Percentiles rank a stretch among this genome's conserved stretches.
phyloP scores from a whole-genome alignment of 1,284 basidiomycete genomes.

The Gymnopus androsaceus region DNA sequence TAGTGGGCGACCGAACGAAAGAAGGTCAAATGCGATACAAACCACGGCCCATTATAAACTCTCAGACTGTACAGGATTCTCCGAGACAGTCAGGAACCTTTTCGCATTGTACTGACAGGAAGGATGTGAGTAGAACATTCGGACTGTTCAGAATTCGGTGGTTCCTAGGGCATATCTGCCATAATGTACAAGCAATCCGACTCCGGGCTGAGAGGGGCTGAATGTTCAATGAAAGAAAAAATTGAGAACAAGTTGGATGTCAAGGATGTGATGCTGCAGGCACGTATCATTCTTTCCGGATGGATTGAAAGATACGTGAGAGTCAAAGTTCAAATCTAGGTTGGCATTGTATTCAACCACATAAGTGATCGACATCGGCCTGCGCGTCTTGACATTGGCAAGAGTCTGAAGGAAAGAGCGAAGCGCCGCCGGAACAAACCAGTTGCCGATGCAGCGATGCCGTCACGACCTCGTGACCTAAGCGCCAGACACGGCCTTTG shows the following conservation, averaged over 20 bases:
- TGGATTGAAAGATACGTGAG: no score
- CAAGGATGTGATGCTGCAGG: background rate
- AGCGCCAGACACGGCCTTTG: background rate
- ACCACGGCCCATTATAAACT: no score
- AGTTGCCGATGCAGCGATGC: background rate
- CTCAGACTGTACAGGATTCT: no score
- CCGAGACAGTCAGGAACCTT: no score
- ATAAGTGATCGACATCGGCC: no score
- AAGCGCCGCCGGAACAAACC: background rate
- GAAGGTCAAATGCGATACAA: background rate
- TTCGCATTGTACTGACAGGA: background rate
- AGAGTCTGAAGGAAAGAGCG: no score
- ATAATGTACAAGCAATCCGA: no score
- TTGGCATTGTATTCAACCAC: no score
- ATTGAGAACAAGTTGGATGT: background rate
- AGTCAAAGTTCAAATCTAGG: no score
- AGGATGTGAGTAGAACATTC: no score
- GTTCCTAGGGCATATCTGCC: constrained; percentile 1
- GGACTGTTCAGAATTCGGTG: background rate
- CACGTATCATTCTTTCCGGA: background rate
- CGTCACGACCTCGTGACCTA: background rate
- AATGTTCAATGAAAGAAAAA: background rate
- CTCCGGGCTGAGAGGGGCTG: no score
- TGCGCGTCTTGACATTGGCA: no score
- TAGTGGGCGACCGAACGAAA: background rate